phyloP scores from a whole-genome alignment of 1,284 basidiomycete species.

The Trametes hirsuta region DNA sequence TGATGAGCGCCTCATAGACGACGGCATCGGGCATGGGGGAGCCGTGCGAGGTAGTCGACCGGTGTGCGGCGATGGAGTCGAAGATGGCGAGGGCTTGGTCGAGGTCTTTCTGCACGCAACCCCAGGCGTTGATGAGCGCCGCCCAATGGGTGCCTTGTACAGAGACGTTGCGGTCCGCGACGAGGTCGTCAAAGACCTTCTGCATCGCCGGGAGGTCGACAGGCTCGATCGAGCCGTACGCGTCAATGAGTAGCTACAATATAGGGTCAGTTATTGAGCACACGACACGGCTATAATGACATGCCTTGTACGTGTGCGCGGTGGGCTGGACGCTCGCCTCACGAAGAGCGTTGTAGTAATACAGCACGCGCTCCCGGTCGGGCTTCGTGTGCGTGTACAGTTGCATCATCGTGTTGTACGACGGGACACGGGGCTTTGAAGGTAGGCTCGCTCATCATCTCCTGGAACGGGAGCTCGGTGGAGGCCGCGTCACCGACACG shows the following conservation, averaged over 20 bases:
- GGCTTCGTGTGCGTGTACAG: conserved; percentile 91
- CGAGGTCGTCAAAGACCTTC: conserved; percentile 67
- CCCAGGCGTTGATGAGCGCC: conserved; percentile 89
- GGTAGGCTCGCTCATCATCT: conserved; percentile 78
- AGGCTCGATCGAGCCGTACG: conserved; percentile 87
- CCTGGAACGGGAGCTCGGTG: conserved; percentile 83
- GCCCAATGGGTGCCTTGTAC: conserved; percentile 92
- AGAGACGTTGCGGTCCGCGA: conserved; percentile 50
- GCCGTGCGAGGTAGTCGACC: conserved; percentile 41
- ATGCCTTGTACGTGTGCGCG: conserved; percentile 92
- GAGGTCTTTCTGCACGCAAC: conserved; percentile 80
- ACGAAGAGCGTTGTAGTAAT: conserved; percentile 78
- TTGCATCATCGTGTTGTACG: conserved; percentile 99
- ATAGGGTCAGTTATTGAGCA: conserved; percentile 18
- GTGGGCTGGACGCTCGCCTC: conserved; percentile 72
- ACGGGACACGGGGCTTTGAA: conserved; percentile 93
- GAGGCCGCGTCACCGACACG: conserved; percentile 88
- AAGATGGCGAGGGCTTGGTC: conserved; percentile 81
- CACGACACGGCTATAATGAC: conserved; percentile 19
- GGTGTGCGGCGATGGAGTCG: conserved; percentile 67
- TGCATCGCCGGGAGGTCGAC: conserved; percentile 81
- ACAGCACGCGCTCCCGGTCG: conserved; percentile 75
- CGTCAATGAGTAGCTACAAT: conserved; percentile 83
- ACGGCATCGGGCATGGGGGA: conserved; percentile 76
- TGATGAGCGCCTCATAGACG: conserved; percentile 90